These are phyloP conservation scores for Tripterygium wilfordii DNA, from an alignment of 177 flowering plant species.

Conservation along the genomic window DNA sequence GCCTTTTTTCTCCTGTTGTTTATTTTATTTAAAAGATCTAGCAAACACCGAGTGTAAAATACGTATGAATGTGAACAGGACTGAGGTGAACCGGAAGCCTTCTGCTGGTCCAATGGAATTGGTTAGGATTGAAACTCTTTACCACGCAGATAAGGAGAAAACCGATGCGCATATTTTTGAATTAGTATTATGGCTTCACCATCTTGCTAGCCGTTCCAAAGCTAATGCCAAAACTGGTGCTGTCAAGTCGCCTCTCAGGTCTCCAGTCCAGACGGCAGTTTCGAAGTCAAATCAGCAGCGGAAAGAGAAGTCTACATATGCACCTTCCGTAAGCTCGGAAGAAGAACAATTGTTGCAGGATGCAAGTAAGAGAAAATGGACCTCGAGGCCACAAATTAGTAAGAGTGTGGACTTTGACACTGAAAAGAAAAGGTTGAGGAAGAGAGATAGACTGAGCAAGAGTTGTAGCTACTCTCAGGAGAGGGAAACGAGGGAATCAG, in stretches of 20 bases:
- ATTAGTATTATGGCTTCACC: conserved; percentile 39
- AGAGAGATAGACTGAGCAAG: conserved; percentile 54
- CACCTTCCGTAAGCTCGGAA: conserved; percentile 12
- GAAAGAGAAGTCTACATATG: neutral
- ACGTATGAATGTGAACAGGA: conserved; percentile 15
- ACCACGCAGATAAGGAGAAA: conserved; percentile 46
- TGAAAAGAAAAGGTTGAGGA: conserved; percentile 36
- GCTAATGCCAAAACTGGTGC: neutral
- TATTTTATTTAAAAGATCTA: neutral
- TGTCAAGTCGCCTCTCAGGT: conserved; percentile 7
- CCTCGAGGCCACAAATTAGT: conserved; percentile 16
- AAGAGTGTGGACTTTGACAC: conserved; percentile 64
- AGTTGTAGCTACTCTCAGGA: conserved; percentile 60
- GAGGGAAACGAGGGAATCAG: conserved; percentile 25
- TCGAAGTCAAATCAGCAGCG: conserved; percentile 3
- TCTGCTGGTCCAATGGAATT: conserved; percentile 17
- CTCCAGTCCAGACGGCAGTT: neutral
- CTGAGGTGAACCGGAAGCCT: conserved; percentile 25
- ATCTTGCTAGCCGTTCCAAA: conserved; percentile 21
- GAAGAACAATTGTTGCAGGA: conserved; percentile 14
- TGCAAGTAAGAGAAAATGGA: conserved; percentile 6
- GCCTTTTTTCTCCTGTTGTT: neutral
- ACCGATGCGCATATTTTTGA: conserved; percentile 41
- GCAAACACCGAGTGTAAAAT: neutral
- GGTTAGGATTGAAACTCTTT: conserved; percentile 44